Evolutionary conservation across 2,329 filamentous ascomycete species (phyloP), one percentile per base, ranked within the genome.

Genomic region (Aciculosporium take): DNA sequence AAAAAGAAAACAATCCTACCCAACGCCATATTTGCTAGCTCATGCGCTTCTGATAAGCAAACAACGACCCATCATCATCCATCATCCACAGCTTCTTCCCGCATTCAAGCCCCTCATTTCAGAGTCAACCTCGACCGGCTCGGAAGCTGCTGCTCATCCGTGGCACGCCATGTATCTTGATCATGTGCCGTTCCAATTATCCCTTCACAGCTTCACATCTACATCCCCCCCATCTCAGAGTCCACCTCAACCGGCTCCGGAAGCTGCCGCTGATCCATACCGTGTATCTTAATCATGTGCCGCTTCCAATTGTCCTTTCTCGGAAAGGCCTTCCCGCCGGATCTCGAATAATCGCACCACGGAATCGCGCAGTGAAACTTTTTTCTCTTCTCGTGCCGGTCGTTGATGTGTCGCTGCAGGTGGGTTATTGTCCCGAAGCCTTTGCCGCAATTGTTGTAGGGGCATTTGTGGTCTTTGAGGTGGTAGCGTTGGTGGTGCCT

Each of bases 181-280:
- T 61, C 72, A 78, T 76, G 51, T 78, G 74, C 43, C 74, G 60
- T 72, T 69, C 73, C 73, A 76, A 54, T 78, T 77, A 50, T 77
- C 74, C 51, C 77, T 78, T 40, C 74, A 61, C 1, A 73, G 72
- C n/a, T n/a, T n/a, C 15, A 15, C 4, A 4, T 10, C 10, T 8
- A 23, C 17, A 25, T 47, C 42, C 48, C 52, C 7, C 40, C 45
- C 54, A 63, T 60, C 2, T 57, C 52, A 20, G 60, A 56, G 44
- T 67, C 66, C 13, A 57, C 56, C 39, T 65, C 59, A 12, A 66
- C 58, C 15, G 66, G 64, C 13, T 65, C 62, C 1, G 67, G 65
- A 5, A 64, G 56, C 18, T 53, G 44, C 36, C 50, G 49, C 36
- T 60, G 55, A 39, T 67, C 64, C 45, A 67, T 55, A 28, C 65